These are phyloP conservation scores for Heterobasidion occidentale DNA, from an alignment of 1,284 basidiomycete genomes.

Conservation along the genomic window DNA sequence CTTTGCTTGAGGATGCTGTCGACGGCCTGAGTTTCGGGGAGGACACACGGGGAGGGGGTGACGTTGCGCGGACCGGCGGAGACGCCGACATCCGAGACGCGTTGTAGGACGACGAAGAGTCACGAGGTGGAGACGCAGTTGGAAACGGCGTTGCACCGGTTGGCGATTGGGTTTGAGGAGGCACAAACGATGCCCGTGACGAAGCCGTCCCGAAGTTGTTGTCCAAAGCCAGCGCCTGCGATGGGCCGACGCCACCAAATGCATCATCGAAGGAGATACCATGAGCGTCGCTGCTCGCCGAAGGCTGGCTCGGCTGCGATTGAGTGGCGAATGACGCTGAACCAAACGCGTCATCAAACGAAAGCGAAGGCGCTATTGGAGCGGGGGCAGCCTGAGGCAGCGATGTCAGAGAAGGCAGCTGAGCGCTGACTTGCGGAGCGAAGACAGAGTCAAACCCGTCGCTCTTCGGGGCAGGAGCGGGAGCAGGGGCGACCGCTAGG, in stretches of 20 bases:
- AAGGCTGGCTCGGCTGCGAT: neutral
- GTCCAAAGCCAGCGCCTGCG: constrained; percentile 35
- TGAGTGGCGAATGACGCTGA: neutral
- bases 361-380: constrained; percentile 21
- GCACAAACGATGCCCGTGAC: constrained; percentile 13
- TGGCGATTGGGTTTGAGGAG: constrained; percentile 17
- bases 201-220: constrained; percentile 20
- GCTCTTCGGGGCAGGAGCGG: neutral
- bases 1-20: constrained; percentile 45
- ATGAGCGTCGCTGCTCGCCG: constrained; percentile 6
- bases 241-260: constrained; percentile 43
- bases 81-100: constrained; percentile 26
- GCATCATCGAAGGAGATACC: constrained; percentile 51
- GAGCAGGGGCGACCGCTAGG: neutral
- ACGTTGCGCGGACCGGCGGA: constrained; percentile 31
- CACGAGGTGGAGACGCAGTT: constrained; percentile 16
- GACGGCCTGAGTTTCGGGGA: constrained; percentile 55
- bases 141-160: constrained; percentile 27
- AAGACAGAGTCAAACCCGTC: constrained; percentile 19
- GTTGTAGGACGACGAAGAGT: constrained; percentile 11
- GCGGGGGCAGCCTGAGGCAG: constrained; percentile 7
- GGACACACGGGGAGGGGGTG: constrained; percentile 43
- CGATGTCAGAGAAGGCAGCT: constrained; percentile 8
- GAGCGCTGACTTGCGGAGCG: constrained; percentile 4
- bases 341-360: constrained; percentile 22